A percentile compares a stretch with the other conserved stretches of the same genome.
These are phyloP conservation scores for Yarrowia porcina DNA, from an alignment of 805 yeast genomes.

Conservation along the genomic window DNA sequence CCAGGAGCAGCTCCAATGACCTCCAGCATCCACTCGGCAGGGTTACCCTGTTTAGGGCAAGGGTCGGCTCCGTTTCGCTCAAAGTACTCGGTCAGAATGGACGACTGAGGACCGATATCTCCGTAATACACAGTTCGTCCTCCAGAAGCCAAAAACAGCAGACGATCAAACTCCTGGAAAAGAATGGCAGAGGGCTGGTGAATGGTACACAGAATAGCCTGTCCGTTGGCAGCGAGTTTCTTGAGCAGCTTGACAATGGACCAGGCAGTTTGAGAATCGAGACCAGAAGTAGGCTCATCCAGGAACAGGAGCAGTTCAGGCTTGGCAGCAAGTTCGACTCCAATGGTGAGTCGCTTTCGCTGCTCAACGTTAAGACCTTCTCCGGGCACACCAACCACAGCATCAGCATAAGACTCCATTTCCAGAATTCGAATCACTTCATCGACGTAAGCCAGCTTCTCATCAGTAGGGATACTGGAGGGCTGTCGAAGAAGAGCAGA, in stretches of 20 bases:
- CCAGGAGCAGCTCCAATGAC: slow-evolving; percentile 41
- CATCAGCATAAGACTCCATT: not conserved
- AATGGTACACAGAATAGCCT: slow-evolving; percentile 68
- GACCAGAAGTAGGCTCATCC: not conserved
- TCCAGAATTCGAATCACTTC: slow-evolving; percentile 5
- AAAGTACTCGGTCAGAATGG: slow-evolving; percentile 59
- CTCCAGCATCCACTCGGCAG: slow-evolving; percentile 91
- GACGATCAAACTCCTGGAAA: slow-evolving; percentile 72
- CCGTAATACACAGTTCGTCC: slow-evolving; percentile 77
- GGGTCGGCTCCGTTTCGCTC: slow-evolving; percentile 58
- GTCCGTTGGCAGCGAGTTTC: slow-evolving; percentile 57
- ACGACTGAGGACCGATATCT: slow-evolving; percentile 59
- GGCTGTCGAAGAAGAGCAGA: slow-evolving; percentile 8
- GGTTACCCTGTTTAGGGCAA: slow-evolving; percentile 70
- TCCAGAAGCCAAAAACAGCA: slow-evolving; percentile 65
- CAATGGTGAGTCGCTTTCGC: slow-evolving; percentile 1
- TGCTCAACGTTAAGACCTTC: slow-evolving; percentile 9
- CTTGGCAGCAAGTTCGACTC: slow-evolving; percentile 2
- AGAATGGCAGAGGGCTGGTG: slow-evolving; percentile 84
- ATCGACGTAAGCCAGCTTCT: not conserved
- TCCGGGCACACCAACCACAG: not conserved
- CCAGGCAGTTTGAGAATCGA: slow-evolving; percentile 50
- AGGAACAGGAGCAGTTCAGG: not conserved
- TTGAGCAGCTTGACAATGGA: slow-evolving; percentile 60
- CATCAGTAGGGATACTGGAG: not conserved